Base-by-base conservation (phyloP, 805 yeast species). In the Metschnikowia lunata region DNA sequence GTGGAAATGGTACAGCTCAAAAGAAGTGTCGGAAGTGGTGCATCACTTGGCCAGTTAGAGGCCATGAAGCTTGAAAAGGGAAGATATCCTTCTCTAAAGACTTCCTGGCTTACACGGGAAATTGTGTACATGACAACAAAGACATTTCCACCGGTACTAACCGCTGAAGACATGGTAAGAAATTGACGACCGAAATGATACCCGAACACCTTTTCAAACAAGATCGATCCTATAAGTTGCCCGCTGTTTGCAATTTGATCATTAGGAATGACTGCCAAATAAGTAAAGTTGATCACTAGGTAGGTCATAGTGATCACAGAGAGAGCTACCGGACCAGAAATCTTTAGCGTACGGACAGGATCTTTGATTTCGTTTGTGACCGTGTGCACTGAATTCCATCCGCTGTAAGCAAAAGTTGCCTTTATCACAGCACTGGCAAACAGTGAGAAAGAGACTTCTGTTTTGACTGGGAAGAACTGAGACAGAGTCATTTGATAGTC, bases 41-140 rank as follows among this genome's bases (percentile, higher is more conserved):
- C 78, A 15, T 75, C 76, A 46, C 59, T 63, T 1, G 82, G 82
- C 68, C 72, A 69, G 49, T 80, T 80, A 7, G 78, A 72, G 0
- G 84, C 78, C 74, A 80, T 64, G 29, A 64, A 50, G 18, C 53
- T 56, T 3, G 82, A 72, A 44, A 66, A 76, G 8, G 88, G 88
- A 11, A 80, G 55, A 45, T 69, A 77, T 0, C 86, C 86, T 52
- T 80, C 85, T 45, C 83, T 66, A 51, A 82, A 80, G 5, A 77
- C 76, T 58, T 81, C 86, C 56, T 82, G 88, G 49, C 78, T 78
- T 66, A 78, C 75, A 56, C 88, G 67, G 0, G 85, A 78, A 9
- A 78, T 66, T 5, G 80, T 72, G 56, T 80, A 82, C 13, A 79
- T 51, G 1, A 79, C 83, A 9, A 81, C 85, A 58, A 80, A 73